Evolutionary conservation across 352 stramenopile species (phyloP).

Genomic region (Globisporangium cylindrosporum): DNA sequence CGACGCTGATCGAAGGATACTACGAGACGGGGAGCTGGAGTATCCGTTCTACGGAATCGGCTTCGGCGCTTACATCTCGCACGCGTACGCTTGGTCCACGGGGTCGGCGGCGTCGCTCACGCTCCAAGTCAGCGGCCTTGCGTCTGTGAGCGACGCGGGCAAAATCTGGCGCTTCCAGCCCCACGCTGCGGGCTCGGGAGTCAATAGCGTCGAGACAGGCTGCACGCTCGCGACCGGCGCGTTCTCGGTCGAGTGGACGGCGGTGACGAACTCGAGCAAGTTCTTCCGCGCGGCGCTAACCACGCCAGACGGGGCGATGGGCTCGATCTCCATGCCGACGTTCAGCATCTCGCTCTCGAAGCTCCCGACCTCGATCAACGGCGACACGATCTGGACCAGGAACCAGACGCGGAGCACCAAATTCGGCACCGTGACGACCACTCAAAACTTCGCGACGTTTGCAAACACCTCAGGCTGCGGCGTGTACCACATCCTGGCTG

Average conservation of each 20-base stretch:
- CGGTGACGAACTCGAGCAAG: background rate
- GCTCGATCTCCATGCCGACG: conserved; percentile 1
- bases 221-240: background rate
- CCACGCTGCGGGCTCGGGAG: background rate
- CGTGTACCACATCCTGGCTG: background rate
- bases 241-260: conserved; percentile 2
- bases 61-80: background rate
- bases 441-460: background rate
- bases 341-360: background rate
- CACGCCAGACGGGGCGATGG: background rate
- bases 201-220: background rate
- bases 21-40: conserved; percentile 1
- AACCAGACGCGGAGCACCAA: background rate
- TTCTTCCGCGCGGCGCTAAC: background rate
- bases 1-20: background rate
- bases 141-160: background rate
- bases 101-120: background rate
- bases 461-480: background rate
- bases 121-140: background rate
- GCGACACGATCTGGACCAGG: background rate
- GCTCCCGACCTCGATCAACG: conserved; percentile 1
- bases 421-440: background rate
- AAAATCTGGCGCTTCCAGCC: background rate
- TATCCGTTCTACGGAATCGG: background rate
- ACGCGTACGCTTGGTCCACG: background rate